Evolutionary conservation across 2,329 filamentous ascomycete genomes (phyloP), one percentile per base, ranked within the genome.

Genomic region (Gremmenia infestans): DNA sequence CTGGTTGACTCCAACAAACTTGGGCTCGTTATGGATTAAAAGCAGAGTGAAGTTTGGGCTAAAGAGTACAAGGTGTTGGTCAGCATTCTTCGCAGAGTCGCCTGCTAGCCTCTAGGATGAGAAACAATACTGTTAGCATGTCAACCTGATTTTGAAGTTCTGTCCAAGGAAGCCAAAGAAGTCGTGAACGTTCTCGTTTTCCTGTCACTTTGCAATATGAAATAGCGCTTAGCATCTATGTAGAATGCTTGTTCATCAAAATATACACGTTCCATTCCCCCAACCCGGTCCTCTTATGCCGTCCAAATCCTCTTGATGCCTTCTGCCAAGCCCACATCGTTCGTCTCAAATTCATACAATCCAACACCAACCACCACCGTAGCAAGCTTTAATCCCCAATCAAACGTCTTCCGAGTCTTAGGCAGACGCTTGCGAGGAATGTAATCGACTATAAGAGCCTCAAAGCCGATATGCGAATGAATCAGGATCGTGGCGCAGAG

Each of bases 311-410:
- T 83, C 81, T 88, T 91, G 64, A 97, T 80, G 35, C 86, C 87
- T 80, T 96, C 93, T 8, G 91, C 96, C 58, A 99, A 73, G 63
- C 94, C 94, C 52, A 99, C 91, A 66, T 99, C 94, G 71, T 97
- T 97, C 35, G 94, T 99, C 85, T 99, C 94, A 68, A 97, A 97
- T 75, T 97, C 93, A 76, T 99, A 99, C 69, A 97, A 81, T 56
- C 92, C 92, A 63, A 96, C 81, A 50, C 89, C 91, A 60, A 92
- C 89, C 52, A 90, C 77, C 56, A 93, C 78, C 11, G 95, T 97
- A 58, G 83, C 86, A 47, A 80, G 75, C 69, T 92, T 91, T 61
- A 97, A 82, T 39, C 80, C 77, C 91, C 91, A 97, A 73, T 81
- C 83, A 71, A 86, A 79, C n/a, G 78, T 53, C 70, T 82, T 85